Evolutionary conservation across 1,284 basidiomycete genomes (phyloP).

Genomic region (Naganishia cerealis): DNA sequence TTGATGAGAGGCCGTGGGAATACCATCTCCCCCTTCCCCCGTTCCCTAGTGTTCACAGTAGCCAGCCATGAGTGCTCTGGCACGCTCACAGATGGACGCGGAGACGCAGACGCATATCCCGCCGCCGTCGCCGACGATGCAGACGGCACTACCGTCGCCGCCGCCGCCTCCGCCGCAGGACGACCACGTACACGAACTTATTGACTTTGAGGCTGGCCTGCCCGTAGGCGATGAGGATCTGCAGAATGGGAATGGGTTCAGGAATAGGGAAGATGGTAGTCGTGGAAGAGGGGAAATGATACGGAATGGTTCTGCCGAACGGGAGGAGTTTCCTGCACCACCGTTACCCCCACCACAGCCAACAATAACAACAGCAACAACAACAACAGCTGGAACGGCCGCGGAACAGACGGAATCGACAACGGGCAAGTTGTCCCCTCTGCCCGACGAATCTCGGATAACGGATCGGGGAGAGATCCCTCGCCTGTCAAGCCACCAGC

Average conservation of each 20-base stretch:
- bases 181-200: constrained; percentile 2
- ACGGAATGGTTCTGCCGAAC: neutral
- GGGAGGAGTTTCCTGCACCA: neutral
- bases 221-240: neutral
- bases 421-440: neutral
- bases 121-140: neutral
- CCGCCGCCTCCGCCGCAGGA: neutral
- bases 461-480: neutral
- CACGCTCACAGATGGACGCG: neutral
- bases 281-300: neutral
- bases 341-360: neutral
- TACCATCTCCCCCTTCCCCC: too few relatives aligned
- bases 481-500: neutral
- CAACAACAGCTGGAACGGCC: neutral
- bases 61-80: neutral
- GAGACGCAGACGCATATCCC: neutral
- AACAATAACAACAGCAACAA: neutral
- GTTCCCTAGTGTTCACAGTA: too few relatives aligned
- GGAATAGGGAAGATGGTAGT: neutral
- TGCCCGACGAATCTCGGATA: neutral
- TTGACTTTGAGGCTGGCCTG: neutral
- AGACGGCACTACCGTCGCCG: neutral
- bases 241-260: neutral
- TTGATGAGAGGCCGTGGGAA: too few relatives aligned
- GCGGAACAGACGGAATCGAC: too few relatives aligned